A percentile compares a stretch with the other conserved stretches of the same genome.
Conservation (phyloP, 768 basidiomycete species). For the Phlebiopsis flavidoalba region DNA sequence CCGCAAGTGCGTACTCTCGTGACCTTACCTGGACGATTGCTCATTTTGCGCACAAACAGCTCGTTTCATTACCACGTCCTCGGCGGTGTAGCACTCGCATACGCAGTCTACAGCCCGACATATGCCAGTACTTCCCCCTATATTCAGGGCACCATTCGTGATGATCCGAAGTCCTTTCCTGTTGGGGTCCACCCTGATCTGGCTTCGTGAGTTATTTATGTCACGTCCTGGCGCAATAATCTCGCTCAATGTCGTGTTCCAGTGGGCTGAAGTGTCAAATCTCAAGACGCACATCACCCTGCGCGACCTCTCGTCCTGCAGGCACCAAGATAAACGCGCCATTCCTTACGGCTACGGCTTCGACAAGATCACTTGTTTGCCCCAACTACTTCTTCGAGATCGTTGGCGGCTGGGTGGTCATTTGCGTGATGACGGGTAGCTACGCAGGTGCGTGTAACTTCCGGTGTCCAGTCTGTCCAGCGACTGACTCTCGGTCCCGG, state of each 20-base stretch:
- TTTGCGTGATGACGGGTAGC: conserved; percentile 76
- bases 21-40: background rate
- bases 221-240: background rate
- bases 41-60: conserved; percentile 39
- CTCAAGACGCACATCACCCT: conserved; percentile 77
- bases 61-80: conserved; percentile 87
- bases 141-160: conserved; percentile 55
- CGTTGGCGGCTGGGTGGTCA: conserved; percentile 60
- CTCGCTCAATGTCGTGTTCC: background rate
- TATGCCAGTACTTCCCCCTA: conserved; percentile 64
- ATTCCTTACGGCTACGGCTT: conserved; percentile 95
- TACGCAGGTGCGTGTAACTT: conserved; percentile 50
- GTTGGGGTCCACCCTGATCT: conserved; percentile 57
- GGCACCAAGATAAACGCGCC: conserved; percentile 73
- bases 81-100: conserved; percentile 73
- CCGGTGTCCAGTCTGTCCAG: background rate
- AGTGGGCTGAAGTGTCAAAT: conserved; percentile 89
- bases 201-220: conserved; percentile 56
- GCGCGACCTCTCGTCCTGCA: conserved; percentile 76
- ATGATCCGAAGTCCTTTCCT: conserved; percentile 68
- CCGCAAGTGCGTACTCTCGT: conserved; percentile 63
- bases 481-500: background rate
- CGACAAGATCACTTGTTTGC: conserved; percentile 71
- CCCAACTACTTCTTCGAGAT: conserved; percentile 96
- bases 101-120: conserved; percentile 75